Conservation (phyloP, 768 basidiomycete species). For the Tricholoma matsutake region DNA sequence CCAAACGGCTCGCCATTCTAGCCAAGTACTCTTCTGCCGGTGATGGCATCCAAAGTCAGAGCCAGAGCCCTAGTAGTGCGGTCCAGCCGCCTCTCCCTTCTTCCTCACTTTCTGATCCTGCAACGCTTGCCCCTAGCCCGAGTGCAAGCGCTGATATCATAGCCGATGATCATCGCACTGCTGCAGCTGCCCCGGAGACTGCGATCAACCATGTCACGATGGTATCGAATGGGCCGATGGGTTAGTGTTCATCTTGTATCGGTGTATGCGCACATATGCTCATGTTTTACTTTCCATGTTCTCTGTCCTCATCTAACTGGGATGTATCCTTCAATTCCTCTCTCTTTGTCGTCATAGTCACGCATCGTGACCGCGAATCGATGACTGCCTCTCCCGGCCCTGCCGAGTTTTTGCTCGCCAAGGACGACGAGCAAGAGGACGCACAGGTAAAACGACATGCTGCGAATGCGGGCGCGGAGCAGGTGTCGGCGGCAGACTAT, state of each 20-base stretch:
- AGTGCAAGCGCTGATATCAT: slow-evolving; percentile 8
- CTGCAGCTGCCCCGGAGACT: background rate
- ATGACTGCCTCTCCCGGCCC: slow-evolving; percentile 58
- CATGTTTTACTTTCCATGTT: background rate
- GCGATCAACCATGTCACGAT: background rate
- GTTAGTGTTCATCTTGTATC: background rate
- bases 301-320: background rate
- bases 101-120: slow-evolving; percentile 59
- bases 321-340: slow-evolving; percentile 3
- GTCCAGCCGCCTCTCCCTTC: slow-evolving; percentile 63
- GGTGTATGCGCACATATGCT: background rate
- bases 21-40: slow-evolving; percentile 62
- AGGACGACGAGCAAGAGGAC: slow-evolving; percentile 53
- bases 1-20: slow-evolving; percentile 72
- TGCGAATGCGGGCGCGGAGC: slow-evolving; percentile 51
- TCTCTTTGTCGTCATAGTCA: slow-evolving; percentile 37
- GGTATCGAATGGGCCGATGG: background rate
- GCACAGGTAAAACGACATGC: slow-evolving; percentile 43
- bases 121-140: slow-evolving; percentile 51
- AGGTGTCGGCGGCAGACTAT: slow-evolving; percentile 91
- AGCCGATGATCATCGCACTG: slow-evolving; percentile 1
- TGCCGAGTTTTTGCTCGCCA: slow-evolving; percentile 63
- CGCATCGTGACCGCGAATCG: slow-evolving; percentile 39
- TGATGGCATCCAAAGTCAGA: slow-evolving; percentile 43
- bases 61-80: slow-evolving; percentile 70